Evolutionary conservation across 2,329 filamentous ascomycete species (phyloP).

Genomic region (Uncinocarpus reesii): DNA sequence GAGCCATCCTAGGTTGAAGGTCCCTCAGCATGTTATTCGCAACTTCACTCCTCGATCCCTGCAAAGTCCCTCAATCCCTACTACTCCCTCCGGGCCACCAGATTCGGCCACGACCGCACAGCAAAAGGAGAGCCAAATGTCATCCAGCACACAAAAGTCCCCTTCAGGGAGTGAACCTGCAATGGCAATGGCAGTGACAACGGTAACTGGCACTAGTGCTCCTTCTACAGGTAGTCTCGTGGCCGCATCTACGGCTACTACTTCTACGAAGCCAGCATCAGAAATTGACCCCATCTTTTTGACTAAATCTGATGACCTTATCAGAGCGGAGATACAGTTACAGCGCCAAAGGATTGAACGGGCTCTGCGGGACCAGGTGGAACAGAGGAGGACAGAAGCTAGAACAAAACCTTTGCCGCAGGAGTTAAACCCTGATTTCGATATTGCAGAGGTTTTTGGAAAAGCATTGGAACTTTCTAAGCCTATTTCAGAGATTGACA

Average conservation of each 20-base stretch:
- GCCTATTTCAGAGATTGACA: conserved; percentile 50
- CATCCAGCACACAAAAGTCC: neutral
- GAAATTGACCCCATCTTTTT: conserved; percentile 74
- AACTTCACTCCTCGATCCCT: conserved; percentile 29
- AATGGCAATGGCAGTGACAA: conserved; percentile 18
- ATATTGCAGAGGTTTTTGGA: conserved; percentile 61
- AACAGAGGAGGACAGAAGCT: conserved; percentile 47
- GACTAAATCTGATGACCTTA: conserved; percentile 74
- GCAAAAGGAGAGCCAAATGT: conserved; percentile 2
- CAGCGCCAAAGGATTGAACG: conserved; percentile 75
- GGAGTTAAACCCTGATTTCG: conserved; percentile 53
- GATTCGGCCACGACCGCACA: conserved; percentile 4
- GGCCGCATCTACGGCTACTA: conserved; percentile 14
- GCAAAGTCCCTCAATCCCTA: conserved; percentile 23
- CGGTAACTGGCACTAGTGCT: conserved; percentile 16
- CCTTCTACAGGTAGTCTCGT: conserved; percentile 20
- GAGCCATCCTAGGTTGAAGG: conserved; percentile 49
- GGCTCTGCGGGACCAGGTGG: conserved; percentile 63
- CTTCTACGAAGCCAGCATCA: conserved; percentile 43
- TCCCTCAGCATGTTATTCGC: conserved; percentile 45
- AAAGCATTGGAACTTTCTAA: conserved; percentile 62
- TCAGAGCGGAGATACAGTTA: conserved; percentile 69
- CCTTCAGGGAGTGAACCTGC: conserved; percentile 8
- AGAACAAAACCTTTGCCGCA: conserved; percentile 42
- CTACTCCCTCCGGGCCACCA: conserved; percentile 19